Percentiles rank a stretch among this genome's conserved stretches.
phyloP scores from a whole-genome alignment of 306 rosid genomes.

The Sphenostylis stenocarpa region DNA sequence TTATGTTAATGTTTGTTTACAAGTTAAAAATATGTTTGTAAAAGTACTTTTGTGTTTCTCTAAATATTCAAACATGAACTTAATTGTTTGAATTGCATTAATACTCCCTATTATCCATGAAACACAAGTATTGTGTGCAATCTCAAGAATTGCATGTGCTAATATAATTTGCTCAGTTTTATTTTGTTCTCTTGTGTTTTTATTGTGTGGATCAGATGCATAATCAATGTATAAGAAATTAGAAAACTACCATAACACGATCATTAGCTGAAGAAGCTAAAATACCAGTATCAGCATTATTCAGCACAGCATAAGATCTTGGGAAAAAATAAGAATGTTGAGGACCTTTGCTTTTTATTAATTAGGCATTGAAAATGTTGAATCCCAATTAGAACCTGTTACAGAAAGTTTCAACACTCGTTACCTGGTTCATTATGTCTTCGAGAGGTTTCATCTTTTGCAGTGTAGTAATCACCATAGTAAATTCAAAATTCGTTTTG shows the following conservation, averaged over 20 bases:
- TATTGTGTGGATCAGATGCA: neutral
- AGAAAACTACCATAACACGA: neutral
- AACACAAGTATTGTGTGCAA: too few relatives aligned
- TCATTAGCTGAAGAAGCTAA: neutral
- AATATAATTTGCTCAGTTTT: neutral
- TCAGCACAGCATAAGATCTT: neutral
- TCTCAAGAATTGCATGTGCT: neutral
- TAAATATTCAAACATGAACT: neutral
- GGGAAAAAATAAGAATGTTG: neutral
- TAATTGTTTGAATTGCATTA: neutral
- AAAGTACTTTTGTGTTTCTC: neutral
- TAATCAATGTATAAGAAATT: neutral
- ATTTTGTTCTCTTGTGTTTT: neutral
- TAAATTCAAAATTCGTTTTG: conserved; percentile 12
- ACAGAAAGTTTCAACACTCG: conserved; percentile 2
- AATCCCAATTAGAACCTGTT: neutral
- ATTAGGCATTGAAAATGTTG: neutral
- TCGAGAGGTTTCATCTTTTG: conserved; percentile 3
- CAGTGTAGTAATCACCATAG: neutral
- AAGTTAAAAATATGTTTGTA: too few relatives aligned
- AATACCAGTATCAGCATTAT: neutral
- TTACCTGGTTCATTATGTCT: neutral
- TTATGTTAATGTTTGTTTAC: too few relatives aligned
- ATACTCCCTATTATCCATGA: too few relatives aligned
- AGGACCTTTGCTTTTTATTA: neutral